phyloP scores from a whole-genome alignment of 2,329 filamentous ascomycete species.

The Alternaria metachromatica region DNA sequence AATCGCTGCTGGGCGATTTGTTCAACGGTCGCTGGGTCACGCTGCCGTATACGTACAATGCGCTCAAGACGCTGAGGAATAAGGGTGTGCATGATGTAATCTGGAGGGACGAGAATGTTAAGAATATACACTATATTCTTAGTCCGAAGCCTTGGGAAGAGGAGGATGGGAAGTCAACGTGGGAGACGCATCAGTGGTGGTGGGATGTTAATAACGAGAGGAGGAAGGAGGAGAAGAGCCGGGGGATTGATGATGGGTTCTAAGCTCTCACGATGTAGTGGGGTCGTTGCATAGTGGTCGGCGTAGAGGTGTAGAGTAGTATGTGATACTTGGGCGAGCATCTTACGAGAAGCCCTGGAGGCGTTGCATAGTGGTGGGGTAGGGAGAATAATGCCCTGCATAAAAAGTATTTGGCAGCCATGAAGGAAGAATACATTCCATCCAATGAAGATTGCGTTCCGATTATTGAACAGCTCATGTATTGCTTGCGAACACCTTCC shows the following conservation, averaged over 20 bases:
- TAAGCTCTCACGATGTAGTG: constrained; percentile 27
- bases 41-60: constrained; percentile 67
- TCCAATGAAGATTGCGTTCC: not conserved
- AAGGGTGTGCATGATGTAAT: constrained; percentile 64
- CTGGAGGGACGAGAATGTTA: constrained; percentile 66
- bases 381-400: not conserved
- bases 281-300: not conserved
- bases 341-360: not conserved
- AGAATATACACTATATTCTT: constrained; percentile 69
- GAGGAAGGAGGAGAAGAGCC: constrained; percentile 55
- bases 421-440: not conserved
- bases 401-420: not conserved
- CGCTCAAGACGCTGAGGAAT: constrained; percentile 65
- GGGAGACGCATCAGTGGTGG: constrained; percentile 66
- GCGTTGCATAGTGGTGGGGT: not conserved
- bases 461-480: not conserved
- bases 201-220: constrained; percentile 60
- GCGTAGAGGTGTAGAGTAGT: not conserved
- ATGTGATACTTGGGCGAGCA: not conserved
- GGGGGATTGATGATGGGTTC: constrained; percentile 60
- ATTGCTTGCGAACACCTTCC: not conserved
- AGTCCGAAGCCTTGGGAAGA: constrained; percentile 71
- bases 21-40: constrained; percentile 65
- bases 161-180: constrained; percentile 50
- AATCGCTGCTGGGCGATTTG: constrained; percentile 64